phyloP scores from a whole-genome alignment of 2,329 filamentous ascomycete species.

The Aspergillus sp. region DNA sequence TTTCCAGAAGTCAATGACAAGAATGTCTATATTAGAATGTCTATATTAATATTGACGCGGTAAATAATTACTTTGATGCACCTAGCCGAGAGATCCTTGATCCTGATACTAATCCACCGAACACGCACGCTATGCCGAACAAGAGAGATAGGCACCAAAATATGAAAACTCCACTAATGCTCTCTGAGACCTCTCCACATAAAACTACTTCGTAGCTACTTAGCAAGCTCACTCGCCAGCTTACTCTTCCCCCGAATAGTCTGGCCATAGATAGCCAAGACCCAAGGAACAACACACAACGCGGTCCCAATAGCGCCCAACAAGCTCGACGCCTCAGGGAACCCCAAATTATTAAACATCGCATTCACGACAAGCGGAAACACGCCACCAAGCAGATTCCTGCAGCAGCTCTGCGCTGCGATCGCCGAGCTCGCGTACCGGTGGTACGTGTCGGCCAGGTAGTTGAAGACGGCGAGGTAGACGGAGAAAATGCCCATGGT shows the following conservation, averaged over 20 bases:
- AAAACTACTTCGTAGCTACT: neutral
- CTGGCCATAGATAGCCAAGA: slow-evolving; percentile 75
- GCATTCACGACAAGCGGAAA: slow-evolving; percentile 75
- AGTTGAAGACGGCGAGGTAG: slow-evolving; percentile 86
- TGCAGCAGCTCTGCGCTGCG: slow-evolving; percentile 81
- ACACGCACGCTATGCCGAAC: too few species aligned
- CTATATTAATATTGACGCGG: neutral
- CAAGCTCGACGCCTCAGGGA: slow-evolving; percentile 69
- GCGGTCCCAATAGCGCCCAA: slow-evolving; percentile 69
- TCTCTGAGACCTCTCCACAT: too few species aligned
- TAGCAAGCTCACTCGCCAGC: slow-evolving; percentile 60
- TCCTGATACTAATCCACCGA: too few species aligned
- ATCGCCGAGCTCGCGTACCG: slow-evolving; percentile 78
- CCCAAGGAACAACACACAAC: slow-evolving; percentile 83
- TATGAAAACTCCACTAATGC: too few species aligned
- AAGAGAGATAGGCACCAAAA: too few species aligned
- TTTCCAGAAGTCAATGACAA: neutral
- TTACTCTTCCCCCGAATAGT: slow-evolving; percentile 72
- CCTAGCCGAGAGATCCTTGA: too few species aligned
- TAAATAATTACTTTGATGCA: too few species aligned
- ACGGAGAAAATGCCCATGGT: slow-evolving; percentile 82
- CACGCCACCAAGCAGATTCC: slow-evolving; percentile 77
- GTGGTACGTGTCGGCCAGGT: slow-evolving; percentile 82
- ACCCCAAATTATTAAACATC: slow-evolving; percentile 72
- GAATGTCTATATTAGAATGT: neutral